Conservation (phyloP, 345 rosid species). For the Sapria himalayana region DNA sequence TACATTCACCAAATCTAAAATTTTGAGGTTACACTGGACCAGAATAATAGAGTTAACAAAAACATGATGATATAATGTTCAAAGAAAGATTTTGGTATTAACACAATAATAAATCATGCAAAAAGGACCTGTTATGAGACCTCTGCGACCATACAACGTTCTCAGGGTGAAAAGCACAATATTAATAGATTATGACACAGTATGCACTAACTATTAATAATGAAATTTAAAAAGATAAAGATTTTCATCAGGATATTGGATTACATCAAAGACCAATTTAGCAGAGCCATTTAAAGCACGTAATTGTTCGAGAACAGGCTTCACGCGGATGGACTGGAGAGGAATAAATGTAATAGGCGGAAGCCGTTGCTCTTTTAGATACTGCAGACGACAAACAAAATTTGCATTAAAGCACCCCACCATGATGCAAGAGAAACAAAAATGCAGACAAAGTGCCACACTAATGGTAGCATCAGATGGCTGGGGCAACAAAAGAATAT, state of each 20-base stretch:
- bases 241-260: conserved; percentile 68
- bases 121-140: too few relatives aligned
- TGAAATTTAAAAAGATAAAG: conserved; percentile 4
- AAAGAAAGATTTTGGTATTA: too few relatives aligned
- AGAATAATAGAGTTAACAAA: too few relatives aligned
- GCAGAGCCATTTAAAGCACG: conserved; percentile 74
- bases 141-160: too few relatives aligned
- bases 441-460: conserved; percentile 3
- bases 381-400: conserved; percentile 32
- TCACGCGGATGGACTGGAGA: conserved; percentile 81
- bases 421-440: background rate
- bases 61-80: too few relatives aligned
- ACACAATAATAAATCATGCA: too few relatives aligned
- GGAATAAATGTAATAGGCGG: conserved; percentile 98
- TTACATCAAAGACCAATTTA: conserved; percentile 67
- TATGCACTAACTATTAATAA: too few relatives aligned
- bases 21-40: too few relatives aligned
- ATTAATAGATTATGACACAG: too few relatives aligned
- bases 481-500: background rate
- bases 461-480: too few relatives aligned
- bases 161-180: too few relatives aligned
- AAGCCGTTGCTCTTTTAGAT: conserved; percentile 94
- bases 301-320: conserved; percentile 62
- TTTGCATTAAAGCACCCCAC: background rate
- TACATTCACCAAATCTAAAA: too few relatives aligned